Evolutionary conservation across 805 yeast genomes (phyloP), one percentile per base, ranked within the genome.

Genomic region (Metschnikowia corniflorae): DNA sequence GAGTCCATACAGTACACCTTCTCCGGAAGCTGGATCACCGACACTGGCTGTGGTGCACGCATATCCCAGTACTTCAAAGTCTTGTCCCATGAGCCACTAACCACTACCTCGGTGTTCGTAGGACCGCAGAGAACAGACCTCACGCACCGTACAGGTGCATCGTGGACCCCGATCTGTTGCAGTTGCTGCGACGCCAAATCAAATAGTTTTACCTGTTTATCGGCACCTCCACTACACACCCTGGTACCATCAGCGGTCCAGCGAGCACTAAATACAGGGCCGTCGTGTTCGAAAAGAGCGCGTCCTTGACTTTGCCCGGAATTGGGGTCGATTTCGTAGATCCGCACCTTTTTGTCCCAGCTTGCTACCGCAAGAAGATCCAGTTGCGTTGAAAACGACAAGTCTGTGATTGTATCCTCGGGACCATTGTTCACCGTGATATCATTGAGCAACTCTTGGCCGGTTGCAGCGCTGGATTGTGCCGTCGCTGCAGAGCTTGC

Each of bases 41-140:
- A 76, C 15, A 91, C 74, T 13, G 97, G 93, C 50, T 77, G 81
- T 29, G 82, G 84, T 47, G 80, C 80, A 55, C 97, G 80, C 65
- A 85, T 71, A 63, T 93, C 97, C 98, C 98, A 91, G 62, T 93
- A 93, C 57, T 78, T 80, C 45, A 93, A 64, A 1, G 97, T 87
- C 63, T 87, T 88, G 63, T 93, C 98, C 97, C 97, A 93, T 6
- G 96, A 86, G 6, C 95, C 96, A 29, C 89, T 78, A 3, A 88
- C 97, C 18, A 91, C 78, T 46, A 86, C 86, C 27, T 77, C 87
- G 1, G 87, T 76, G 50, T 84, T 85, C 7, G 80, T 69, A n/a
- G 89, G 87, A 0, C 95, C 95, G 55, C 89, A 82, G 43, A 81
- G 82, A 8, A 86, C 95, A 43, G 75, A 79, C 37, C 95, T 69